phyloP scores from a whole-genome alignment of 345 rosid genomes.

The Populus alba region DNA sequence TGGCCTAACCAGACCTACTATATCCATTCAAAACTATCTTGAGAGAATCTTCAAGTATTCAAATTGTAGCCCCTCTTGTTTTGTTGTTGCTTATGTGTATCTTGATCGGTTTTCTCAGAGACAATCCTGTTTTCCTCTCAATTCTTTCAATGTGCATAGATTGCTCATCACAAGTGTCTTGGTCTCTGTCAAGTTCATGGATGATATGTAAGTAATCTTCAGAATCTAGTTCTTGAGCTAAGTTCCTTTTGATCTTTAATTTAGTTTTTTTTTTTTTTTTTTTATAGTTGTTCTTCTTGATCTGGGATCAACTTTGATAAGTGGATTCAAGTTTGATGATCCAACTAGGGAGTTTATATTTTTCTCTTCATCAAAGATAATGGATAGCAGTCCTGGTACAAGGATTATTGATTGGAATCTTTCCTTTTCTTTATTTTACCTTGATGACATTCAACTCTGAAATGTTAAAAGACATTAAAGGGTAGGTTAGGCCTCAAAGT shows the following conservation, averaged over 20 bases:
- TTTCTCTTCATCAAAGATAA: too few relatives aligned
- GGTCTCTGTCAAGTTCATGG: conserved; percentile 82
- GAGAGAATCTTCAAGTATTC: conserved; percentile 73
- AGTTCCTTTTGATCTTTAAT: background rate
- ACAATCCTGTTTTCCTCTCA: conserved; percentile 54
- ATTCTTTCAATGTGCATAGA: conserved; percentile 63
- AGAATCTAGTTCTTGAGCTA: background rate
- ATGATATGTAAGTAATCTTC: conserved; percentile 58
- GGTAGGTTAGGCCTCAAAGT: background rate
- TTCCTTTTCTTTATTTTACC: background rate
- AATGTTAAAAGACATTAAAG: background rate
- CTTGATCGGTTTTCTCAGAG: conserved; percentile 57
- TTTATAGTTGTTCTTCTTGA: background rate
- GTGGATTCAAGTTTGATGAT: background rate
- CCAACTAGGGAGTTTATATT: background rate
- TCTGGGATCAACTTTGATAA: background rate
- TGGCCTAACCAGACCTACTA: conserved; percentile 52
- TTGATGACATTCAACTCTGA: background rate
- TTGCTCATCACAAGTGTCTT: conserved; percentile 69
- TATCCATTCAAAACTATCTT: conserved; percentile 60
- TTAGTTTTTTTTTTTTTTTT: background rate
- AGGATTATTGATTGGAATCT: too few relatives aligned
- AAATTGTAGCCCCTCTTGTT: conserved; percentile 70
- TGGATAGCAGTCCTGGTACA: too few relatives aligned
- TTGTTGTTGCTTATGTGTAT: conserved; percentile 68